Evolutionary conservation across 768 basidiomycete genomes (phyloP), one percentile per base, ranked within the genome.

Genomic region (Termitomyces sp.): DNA sequence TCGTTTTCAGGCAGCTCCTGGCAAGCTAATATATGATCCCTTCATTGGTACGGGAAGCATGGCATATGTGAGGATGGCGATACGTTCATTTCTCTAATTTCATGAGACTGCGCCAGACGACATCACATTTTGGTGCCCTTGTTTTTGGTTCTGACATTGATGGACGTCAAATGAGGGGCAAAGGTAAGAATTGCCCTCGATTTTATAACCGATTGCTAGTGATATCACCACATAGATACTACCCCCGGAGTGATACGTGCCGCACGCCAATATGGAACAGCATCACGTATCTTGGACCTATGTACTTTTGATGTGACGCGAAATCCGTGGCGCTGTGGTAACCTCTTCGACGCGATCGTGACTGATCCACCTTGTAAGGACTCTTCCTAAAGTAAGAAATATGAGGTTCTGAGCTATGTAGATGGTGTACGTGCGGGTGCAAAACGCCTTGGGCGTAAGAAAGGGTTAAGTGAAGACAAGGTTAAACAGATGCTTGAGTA

Each of bases 121-220:
- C 83, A 3, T 91, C 94, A 0, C 79, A 92, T 64, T 98, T 95
- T 62, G 97, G 97, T 2, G 88, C 94, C 0, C 70, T 84, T 27
- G 82, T 94, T 0, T 85, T 90, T 54, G 97, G 96, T 17, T 94
- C 92, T 17, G 97, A 98, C 68, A 98, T 99, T 48, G 96, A 98
- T 65, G 97, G 97, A 0, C 80, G 97, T 41, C 96, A 98, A 67
- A 95, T 98, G 89, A 78, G 94, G 58, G 97, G 97, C 17, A 96
- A 92, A 80, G 82, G 94, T 88, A 61, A 52, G 71, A 59, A 37
- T 35, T 6, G 5, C 40, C 37, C 23, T 14, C 51, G 7, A 37
- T 21, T 23, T 23, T 10, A 25, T 27, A 4, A 51, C 6, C 28
- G 12, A n/a, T 39, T 27, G 23, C 10, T 35, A n/a, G 27, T 11